Evolutionary conservation across 306 rosid genomes (phyloP), one percentile per base, ranked within the genome.

Genomic region (Acacia confusa): DNA sequence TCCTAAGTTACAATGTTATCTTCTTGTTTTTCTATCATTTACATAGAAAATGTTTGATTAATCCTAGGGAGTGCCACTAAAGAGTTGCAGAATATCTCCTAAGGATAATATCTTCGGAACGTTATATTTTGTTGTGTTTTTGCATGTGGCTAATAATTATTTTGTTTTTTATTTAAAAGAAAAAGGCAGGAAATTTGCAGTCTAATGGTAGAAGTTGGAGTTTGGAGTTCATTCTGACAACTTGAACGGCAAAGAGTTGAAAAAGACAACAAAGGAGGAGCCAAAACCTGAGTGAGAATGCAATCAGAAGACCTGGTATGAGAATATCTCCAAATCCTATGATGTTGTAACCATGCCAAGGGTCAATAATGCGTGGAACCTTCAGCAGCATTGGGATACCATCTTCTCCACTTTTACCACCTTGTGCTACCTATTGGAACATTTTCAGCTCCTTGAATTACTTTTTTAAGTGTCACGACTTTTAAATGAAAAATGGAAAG

Each of bases 311-410:
- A 76, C 99, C 98, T 14, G 99, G 99, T 84, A 96, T 82, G 80
- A 96, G 94, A 76, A 96, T 96, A 87, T 96, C 99, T 57, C 99
- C 99, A 57, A 92, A 96, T 71, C 99, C 99, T 15, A 96, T 96
- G 81, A 96, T 96, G 91, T 97, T 96, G 88, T 83, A 94, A 84
- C 98, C 98, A 82, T 98, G 95, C 98, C 99, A 96, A 8, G 99
- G 99, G 76, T 96, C 97, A 75, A 88, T 90, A 81, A 93, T 83
- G 60, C 97, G 97, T 0, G 99, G 99, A 72, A 96, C 91, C 85
- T 92, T 96, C 32, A 96, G 92, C 50, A 96, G 93, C 98, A 96
- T 96, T 2, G 97, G 99, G 78, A 96, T 94, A 70, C 98, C 98
- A 78, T 96, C 98, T 87, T 93, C 92, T 80, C 99, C 97, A 70